A percentile compares a stretch with the other conserved stretches of the same genome.
phyloP scores from a whole-genome alignment of 257 asterid genomes.

The Solanum arcanum region DNA sequence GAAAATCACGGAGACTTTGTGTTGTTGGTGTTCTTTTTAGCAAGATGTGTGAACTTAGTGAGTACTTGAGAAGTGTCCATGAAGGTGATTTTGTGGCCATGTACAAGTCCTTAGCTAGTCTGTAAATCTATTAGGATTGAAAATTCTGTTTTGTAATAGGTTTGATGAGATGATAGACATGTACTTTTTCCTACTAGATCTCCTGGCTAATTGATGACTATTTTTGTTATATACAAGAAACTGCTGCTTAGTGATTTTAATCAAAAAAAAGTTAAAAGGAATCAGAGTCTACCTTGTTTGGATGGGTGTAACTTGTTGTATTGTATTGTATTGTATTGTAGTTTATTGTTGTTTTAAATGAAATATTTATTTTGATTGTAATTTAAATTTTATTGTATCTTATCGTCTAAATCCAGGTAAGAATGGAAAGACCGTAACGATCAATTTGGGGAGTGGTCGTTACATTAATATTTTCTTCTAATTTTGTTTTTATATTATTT shows the following conservation, averaged over 20 bases:
- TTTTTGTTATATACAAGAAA: neutral
- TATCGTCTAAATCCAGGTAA: too few relatives aligned
- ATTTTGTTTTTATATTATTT: too few relatives aligned
- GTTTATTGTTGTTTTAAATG: too few relatives aligned
- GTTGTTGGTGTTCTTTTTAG: neutral
- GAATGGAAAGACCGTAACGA: too few relatives aligned
- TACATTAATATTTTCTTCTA: too few relatives aligned
- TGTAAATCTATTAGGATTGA: neutral
- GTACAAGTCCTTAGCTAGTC: neutral
- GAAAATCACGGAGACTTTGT: neutral
- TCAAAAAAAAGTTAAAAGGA: neutral
- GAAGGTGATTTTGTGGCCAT: neutral
- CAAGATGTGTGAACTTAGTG: neutral
- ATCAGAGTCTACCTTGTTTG: neutral
- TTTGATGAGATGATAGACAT: neutral
- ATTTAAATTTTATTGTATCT: too few relatives aligned
- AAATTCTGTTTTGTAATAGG: neutral
- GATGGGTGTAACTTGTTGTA: too few relatives aligned
- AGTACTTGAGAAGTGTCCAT: neutral
- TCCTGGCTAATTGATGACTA: neutral
- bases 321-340: too few relatives aligned
- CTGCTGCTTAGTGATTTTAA: neutral
- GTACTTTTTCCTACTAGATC: neutral
- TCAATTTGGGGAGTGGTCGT: too few relatives aligned
- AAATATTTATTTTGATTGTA: too few relatives aligned